Base-by-base conservation (phyloP, 1,284 basidiomycete species). In the Entoloma clypeatum region DNA sequence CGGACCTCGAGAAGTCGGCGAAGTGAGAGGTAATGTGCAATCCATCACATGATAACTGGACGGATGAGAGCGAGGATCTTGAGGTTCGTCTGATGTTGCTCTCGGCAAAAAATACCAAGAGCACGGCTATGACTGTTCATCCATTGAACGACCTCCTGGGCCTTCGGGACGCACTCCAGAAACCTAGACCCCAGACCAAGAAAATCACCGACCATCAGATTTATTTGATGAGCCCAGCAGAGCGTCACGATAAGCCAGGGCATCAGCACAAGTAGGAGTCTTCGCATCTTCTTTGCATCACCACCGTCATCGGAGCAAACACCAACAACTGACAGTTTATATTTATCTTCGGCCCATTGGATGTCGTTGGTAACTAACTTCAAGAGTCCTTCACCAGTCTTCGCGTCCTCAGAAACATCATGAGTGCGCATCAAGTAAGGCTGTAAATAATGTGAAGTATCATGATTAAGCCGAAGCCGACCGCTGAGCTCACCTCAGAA, bases 181-280 rank as follows among this genome's bases (percentile, higher is more conserved):
- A 57, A 36, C 7, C 34, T 37, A 3, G 23, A 28, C 8, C 35
- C 35, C 3, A 24, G 26, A 34, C 51, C 53, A 24, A 64, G 47
- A 28, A 48, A 54, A 42, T 65, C 59, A 3, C 57, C 59, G 14
- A 62, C 51, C 19, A 65, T 45, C 3, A 67, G 54, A 39, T 60
- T 59, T 10, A 61, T 47, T 43, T 65, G 60, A 43, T 65, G 65
- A 1, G 54, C 57, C 58, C 58, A 67, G 36, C 65, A 68, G 19
- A 60, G 50, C 10, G 59, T 32, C 0, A 51, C 47, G 17, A 64
- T 45, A 1, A 64, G 35, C 35, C 45, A 51, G 1, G 53, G 53
- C 19, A 35, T 44, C 19, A 43, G 19, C 13, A 37, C 41, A 3
- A 24, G 24, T 2, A 66, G 32, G 4, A 61, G 39, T 1, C 54